Evolutionary conservation across 441 rosid genomes (phyloP).

Genomic region (Pelargonium citronellum): DNA sequence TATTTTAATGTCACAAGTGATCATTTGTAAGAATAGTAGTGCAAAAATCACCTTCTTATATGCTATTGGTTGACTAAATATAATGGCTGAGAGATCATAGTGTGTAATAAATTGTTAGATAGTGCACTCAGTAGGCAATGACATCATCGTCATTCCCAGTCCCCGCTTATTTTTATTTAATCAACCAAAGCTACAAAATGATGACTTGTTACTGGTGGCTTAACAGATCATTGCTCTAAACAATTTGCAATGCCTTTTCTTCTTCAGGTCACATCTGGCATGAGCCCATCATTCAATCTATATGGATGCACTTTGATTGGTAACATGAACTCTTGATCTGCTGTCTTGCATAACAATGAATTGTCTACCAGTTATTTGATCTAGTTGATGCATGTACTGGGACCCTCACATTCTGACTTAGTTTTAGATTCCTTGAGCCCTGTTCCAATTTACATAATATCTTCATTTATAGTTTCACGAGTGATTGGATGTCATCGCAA

Average conservation of each 20-base stretch:
- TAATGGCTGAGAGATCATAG: not conserved
- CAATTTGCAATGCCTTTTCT: slow-evolving; percentile 1
- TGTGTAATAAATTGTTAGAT: not conserved
- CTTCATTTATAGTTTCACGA: not conserved
- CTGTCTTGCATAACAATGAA: not conserved
- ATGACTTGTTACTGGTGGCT: not conserved
- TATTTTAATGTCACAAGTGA: not conserved
- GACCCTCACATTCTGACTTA: not conserved
- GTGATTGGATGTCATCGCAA: not conserved
- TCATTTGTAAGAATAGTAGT: not conserved
- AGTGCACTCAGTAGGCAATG: not conserved
- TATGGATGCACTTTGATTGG: slow-evolving; percentile 83
- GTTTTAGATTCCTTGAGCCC: not conserved
- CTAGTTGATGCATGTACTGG: too few relatives aligned
- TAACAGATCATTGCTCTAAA: slow-evolving; percentile 2
- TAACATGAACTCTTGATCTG: slow-evolving; percentile 29
- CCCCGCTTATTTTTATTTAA: not conserved
- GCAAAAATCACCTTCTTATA: too few relatives aligned
- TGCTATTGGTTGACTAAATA: too few relatives aligned
- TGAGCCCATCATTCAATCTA: slow-evolving; percentile 79
- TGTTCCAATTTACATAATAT: not conserved
- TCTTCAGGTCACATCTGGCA: slow-evolving; percentile 76
- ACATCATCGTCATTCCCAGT: not conserved
- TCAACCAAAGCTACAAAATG: not conserved
- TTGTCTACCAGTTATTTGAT: not conserved